Evolutionary conservation across 2,329 filamentous ascomycete species (phyloP).

Genomic region (Hypocreales sp.): DNA sequence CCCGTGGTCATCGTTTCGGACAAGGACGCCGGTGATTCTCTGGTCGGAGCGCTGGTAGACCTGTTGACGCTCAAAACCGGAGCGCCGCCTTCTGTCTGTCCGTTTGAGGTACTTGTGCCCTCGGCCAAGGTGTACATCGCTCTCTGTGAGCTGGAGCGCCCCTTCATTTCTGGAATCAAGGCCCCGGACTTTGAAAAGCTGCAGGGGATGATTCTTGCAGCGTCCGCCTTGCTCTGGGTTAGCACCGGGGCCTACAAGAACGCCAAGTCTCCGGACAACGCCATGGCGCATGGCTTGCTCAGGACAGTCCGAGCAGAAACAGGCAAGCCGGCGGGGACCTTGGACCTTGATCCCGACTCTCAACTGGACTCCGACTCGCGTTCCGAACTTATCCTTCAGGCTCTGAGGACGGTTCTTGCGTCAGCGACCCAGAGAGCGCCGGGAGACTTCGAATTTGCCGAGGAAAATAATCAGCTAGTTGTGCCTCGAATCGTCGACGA

Average conservation of each 20-base stretch:
- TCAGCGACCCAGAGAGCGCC: slow-evolving; percentile 6
- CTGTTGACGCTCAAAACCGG: slow-evolving; percentile 9
- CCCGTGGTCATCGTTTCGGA: slow-evolving; percentile 11
- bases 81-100: slow-evolving; percentile 5
- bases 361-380: slow-evolving; percentile 12
- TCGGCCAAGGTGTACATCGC: slow-evolving; percentile 18
- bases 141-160: slow-evolving; percentile 26
- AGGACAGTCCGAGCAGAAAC: slow-evolving; percentile 31
- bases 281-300: slow-evolving; percentile 28
- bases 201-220: slow-evolving; percentile 18
- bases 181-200: slow-evolving; percentile 20
- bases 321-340: slow-evolving; percentile 24
- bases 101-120: slow-evolving; percentile 6
- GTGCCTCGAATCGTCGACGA: slow-evolving; percentile 14
- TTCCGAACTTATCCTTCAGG: slow-evolving; percentile 16
- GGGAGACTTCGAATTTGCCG: slow-evolving; percentile 14
- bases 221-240: slow-evolving; percentile 23
- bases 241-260: slow-evolving; percentile 21
- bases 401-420: slow-evolving; percentile 8
- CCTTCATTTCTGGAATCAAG: slow-evolving; percentile 24
- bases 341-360: slow-evolving; percentile 26
- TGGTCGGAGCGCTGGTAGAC: slow-evolving; percentile 7
- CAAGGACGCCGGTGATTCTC: slow-evolving; percentile 4
- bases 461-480: slow-evolving; percentile 11
- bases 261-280: slow-evolving; percentile 20